Evolutionary conservation across 148 eudicot species (phyloP), one percentile per base, ranked within the genome.

Genomic region (Nyssa sinensis): DNA sequence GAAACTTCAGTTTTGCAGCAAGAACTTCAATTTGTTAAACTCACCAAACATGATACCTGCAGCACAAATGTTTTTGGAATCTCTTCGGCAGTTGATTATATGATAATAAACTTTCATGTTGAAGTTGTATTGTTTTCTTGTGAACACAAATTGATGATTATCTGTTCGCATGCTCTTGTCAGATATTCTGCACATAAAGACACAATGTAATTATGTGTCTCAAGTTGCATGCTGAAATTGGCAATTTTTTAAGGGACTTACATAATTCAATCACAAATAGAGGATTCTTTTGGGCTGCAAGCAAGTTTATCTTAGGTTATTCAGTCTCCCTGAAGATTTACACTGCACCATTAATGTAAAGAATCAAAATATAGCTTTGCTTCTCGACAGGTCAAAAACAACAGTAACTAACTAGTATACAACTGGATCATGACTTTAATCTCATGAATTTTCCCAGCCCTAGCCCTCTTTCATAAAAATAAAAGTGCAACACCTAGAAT

Each of bases 161-260:
- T 28, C 23, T 49, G 25, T 69, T 51, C 57, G 14, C 4, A 49
- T n/a, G 8, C 33, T 19, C 10, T n/a, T 21, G 32, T 71, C 24
- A n/a, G 60, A 27, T 24, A 25, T 39, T 30, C 74, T 71, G 74
- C 30, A 37, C 13, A 71, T 71, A 25, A 58, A 58, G 49, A 19
- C 27, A 34, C 12, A 0, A 33, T 24, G 12, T 34, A 23, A 58
- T 37, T 53, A 30, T 31, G 17, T 14, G 51, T 7, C 12, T 69
- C 39, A 5, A 17, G 25, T 21, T 51, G 62, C 14, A 32, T 8
- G 41, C 9, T 29, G 51, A 70, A 32, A 24, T 23, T 11, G 55
- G 9, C 44, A 55, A 25, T 53, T 3, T 19, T 55, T 17, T 6
- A 6, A 33, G 11, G 67, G 11, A 64, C 24, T 14, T 16, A 32